Base-by-base conservation (phyloP, 2,329 filamentous ascomycete species). In the Colletotrichum liaoningense region DNA sequence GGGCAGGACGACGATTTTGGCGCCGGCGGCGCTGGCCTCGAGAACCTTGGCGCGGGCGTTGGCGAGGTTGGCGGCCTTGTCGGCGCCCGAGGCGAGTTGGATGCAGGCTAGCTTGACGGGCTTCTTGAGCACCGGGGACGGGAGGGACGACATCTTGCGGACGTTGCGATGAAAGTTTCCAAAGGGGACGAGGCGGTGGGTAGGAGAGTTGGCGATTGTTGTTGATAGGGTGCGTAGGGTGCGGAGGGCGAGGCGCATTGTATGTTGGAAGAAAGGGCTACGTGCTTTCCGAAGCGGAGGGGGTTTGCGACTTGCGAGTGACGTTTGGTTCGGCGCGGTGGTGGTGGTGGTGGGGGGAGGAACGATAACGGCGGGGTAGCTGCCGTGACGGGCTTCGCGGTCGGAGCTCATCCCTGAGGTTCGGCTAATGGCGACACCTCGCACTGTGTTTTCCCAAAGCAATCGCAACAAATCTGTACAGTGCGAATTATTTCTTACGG, bases 1-100 rank as follows among this genome's bases (percentile, higher is more conserved):
- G 46, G 97, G 97, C 22, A 99, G 90, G 42, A 98, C 95, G 76
- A 98, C 92, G 73, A 99, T 91, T 70, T 93, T 91, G 73, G 96
- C 95, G 77, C 96, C 96, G 4, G 86, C 86, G 30, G 86, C 83
- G 28, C 95, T 93, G 5, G 97, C 96, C 82, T 95, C 92, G 75
- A 95, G 89, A 72, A 98, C 95, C 81, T 97, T 95, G 56, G 88
- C 87, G 70, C 94, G 93, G 14, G 97, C 96, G 81, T 93, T 93
- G 26, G 88, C 81, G 75, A 99, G 94, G 84, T 99, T 99, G 77
- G 89, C 89, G 12, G 91, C 81, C 86, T 99, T 99, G 86, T 98
- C 94, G 76, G 93, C 84, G 74, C 94, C 93, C 74, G 93, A 92
- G 70, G 94, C 92, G 42, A 97, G 90, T 84, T 98, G 95, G 75